phyloP scores from a whole-genome alignment of 2,329 filamentous ascomycete species.

The Endoconidiophora polonica region DNA sequence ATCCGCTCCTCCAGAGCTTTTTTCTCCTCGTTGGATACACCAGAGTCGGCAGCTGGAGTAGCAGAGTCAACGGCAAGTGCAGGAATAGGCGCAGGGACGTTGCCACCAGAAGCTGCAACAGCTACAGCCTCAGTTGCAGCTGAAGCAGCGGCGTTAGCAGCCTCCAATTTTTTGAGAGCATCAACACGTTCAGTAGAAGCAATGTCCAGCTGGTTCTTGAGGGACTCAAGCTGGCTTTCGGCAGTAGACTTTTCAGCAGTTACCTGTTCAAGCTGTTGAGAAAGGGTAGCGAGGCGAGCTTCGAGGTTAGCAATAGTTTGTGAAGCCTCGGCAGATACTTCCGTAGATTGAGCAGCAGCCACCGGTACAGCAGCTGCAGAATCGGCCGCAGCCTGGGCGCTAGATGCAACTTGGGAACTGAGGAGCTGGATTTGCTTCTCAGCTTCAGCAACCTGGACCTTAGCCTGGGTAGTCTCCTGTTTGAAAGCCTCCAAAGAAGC shows the following conservation, averaged over 20 bases:
- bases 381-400: conserved; percentile 1
- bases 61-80: conserved; percentile 15
- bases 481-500: conserved; percentile 20
- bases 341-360: not conserved
- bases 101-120: conserved; percentile 21
- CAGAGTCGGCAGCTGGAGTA: conserved; percentile 16
- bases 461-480: conserved; percentile 22
- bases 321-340: not conserved
- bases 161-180: conserved; percentile 49
- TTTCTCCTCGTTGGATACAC: conserved; percentile 39
- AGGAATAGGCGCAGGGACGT: conserved; percentile 11
- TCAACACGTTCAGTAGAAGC: conserved; percentile 51
- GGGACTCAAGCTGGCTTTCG: conserved; percentile 5
- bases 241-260: conserved; percentile 4
- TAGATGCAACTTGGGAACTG: conserved; percentile 19
- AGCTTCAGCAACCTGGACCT: conserved; percentile 29
- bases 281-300: conserved; percentile 21
- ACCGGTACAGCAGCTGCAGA: conserved; percentile 18
- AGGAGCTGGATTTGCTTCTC: conserved; percentile 26
- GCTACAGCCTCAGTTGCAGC: conserved; percentile 40
- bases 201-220: conserved; percentile 44
- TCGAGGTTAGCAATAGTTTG: conserved; percentile 4
- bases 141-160: conserved; percentile 47
- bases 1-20: conserved; percentile 46
- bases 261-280: conserved; percentile 31